These are phyloP conservation scores for Camelina hispida DNA, from an alignment of 345 rosid species.

Conservation along the genomic window DNA sequence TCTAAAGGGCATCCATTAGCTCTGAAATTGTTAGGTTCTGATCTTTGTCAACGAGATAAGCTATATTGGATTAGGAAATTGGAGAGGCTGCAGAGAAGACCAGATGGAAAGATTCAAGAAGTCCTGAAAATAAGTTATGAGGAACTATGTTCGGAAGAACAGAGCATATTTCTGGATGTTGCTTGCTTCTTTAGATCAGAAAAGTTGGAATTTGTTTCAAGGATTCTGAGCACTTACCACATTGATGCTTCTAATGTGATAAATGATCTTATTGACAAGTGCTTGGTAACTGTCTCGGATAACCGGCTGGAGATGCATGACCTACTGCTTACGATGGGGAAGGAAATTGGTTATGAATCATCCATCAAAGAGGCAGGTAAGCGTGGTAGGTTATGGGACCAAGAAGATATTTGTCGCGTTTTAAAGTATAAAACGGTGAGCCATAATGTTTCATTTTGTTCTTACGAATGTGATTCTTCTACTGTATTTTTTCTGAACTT, in stretches of 20 bases:
- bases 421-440: slow-evolving; percentile 38
- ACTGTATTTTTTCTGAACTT: not conserved
- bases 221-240: slow-evolving; percentile 30
- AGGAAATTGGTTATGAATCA: slow-evolving; percentile 36
- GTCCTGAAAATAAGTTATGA: slow-evolving; percentile 47
- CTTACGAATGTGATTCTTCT: slow-evolving; percentile 1
- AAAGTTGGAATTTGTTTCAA: slow-evolving; percentile 5
- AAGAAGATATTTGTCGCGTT: slow-evolving; percentile 41
- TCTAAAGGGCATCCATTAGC: slow-evolving; percentile 51
- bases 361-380: slow-evolving; percentile 35
- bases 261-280: slow-evolving; percentile 42
- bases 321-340: slow-evolving; percentile 45
- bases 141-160: slow-evolving; percentile 33
- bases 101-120: slow-evolving; percentile 34
- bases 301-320: slow-evolving; percentile 46
- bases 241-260: slow-evolving; percentile 27
- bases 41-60: slow-evolving; percentile 14
- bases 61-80: slow-evolving; percentile 35
- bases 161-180: slow-evolving; percentile 48
- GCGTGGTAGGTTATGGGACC: slow-evolving; percentile 41
- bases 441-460: not conserved
- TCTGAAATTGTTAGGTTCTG: slow-evolving; percentile 47
- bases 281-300: slow-evolving; percentile 35
- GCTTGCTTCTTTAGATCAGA: slow-evolving; percentile 47
- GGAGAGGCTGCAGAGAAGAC: slow-evolving; percentile 35